Base-by-base conservation (phyloP, 1,139 yeast genomes). In the Sporopachydermia cereana region DNA sequence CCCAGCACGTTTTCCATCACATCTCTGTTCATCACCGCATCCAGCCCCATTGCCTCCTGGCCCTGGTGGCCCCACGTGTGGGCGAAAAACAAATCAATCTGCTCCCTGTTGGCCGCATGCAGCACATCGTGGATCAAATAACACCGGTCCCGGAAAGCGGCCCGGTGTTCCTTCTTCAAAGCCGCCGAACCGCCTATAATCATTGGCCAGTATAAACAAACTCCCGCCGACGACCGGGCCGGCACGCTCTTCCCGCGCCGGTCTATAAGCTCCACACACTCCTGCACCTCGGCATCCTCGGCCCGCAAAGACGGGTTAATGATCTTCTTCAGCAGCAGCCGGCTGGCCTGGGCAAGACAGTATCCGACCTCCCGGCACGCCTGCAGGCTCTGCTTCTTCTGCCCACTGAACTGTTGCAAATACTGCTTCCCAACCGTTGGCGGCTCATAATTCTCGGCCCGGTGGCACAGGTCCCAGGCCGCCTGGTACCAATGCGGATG, bases 401-500 rank as follows among this genome's bases (percentile, higher is more conserved):
- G 9, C 39, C 9, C 9, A n/a, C 9, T 34, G 39, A 34, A 34
- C n/a, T 16, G 12, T 21, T n/a, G 39, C 18, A 20, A 16, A 7
- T 7, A 7, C 18, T 5, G 5, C 14, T 9, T 16, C n/a, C 16
- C 9, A 4, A 39, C 4, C 24, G 7, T 30, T 14, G 42, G 42
- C 9, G 42, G 20, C 16, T 20, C 31, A 17, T 39, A 39, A 17
- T 22, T 20, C 21, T 20, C 25, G 14, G 42, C 42, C 12, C 31
- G n/a, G 9, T 39, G 31, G 21, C 31, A 39, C 21, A 39, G 21
- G 12, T 18, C 16, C 31, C 31, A 18, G 7, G 42, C 31, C 21
- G 25, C 31, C n/a, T 39, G 17, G 16, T 22, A 22, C 42, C 42
- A 39, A 39, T 39, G 31, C 12, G 42, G 31, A 17, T 39, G 25